Percentiles rank a stretch among this genome's conserved stretches.
Evolutionary conservation across 805 yeast species (phyloP).

Genomic region (Spathaspora hagerdaliae): DNA sequence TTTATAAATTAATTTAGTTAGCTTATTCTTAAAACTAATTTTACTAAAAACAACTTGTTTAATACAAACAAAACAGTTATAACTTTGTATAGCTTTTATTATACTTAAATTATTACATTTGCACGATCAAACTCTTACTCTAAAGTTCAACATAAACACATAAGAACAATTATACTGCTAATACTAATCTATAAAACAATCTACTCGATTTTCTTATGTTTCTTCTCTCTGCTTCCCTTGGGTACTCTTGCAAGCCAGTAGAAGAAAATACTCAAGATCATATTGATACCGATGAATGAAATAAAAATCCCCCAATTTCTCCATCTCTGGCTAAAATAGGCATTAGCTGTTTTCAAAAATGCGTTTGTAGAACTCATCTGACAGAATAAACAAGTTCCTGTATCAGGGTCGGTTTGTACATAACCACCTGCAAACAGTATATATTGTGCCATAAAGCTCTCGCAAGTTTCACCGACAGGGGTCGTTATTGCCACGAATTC

Average conservation of each 20-base stretch:
- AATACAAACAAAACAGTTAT: too few relatives aligned
- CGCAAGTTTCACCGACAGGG: slow-evolving; percentile 20
- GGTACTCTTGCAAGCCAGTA: slow-evolving; percentile 77
- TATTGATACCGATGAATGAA: slow-evolving; percentile 30
- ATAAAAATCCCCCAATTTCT: slow-evolving; percentile 58
- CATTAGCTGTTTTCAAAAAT: slow-evolving; percentile 46
- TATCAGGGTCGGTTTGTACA: slow-evolving; percentile 31
- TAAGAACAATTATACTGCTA: too few relatives aligned
- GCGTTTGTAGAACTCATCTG: slow-evolving; percentile 52
- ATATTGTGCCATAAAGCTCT: slow-evolving; percentile 22
- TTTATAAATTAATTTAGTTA: too few relatives aligned
- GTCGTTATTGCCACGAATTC: slow-evolving; percentile 16
- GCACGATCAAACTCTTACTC: too few relatives aligned
- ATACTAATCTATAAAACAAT: neutral
- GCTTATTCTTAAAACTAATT: too few relatives aligned
- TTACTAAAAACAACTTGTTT: too few relatives aligned
- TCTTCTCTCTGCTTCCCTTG: slow-evolving; percentile 45
- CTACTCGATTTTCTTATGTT: slow-evolving; percentile 8
- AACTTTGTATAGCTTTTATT: too few relatives aligned
- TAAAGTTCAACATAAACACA: too few relatives aligned
- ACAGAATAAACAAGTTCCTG: slow-evolving; percentile 61
- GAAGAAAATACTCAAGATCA: slow-evolving; percentile 26
- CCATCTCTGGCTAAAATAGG: slow-evolving; percentile 55
- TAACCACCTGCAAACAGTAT: slow-evolving; percentile 44
- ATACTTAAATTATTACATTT: too few relatives aligned